These are phyloP conservation scores for Oryza coarctata DNA, from an alignment of 176 grass and related monocot species.

Conservation along the genomic window DNA sequence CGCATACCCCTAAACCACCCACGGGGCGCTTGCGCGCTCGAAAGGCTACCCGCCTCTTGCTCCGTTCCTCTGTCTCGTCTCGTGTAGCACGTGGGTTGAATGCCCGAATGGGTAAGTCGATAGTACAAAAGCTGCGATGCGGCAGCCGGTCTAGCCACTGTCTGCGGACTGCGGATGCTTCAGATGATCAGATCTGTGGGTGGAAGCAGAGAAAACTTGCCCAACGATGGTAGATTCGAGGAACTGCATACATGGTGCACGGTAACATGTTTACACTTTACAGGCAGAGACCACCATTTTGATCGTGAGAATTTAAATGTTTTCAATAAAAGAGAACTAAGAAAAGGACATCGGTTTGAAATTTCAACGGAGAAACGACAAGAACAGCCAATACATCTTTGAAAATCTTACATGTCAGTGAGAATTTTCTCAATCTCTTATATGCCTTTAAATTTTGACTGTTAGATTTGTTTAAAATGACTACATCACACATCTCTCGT, in stretches of 20 bases:
- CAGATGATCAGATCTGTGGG: not conserved
- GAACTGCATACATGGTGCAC: not conserved
- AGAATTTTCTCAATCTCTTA: too few species aligned
- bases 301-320: not conserved
- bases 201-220: not conserved
- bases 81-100: not conserved
- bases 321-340: not conserved
- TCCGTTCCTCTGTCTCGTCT: not conserved
- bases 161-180: not conserved
- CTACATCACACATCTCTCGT: too few species aligned
- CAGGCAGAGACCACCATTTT: not conserved
- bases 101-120: not conserved
- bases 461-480: too few species aligned
- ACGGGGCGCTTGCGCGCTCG: conserved; percentile 2
- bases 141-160: not conserved
- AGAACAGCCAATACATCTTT: not conserved
- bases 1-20: not conserved
- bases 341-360: not conserved
- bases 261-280: not conserved
- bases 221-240: not conserved
- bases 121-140: conserved; percentile 1
- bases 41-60: conserved; percentile 32
- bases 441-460: too few species aligned
- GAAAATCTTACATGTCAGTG: not conserved
- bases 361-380: not conserved